Conservation (phyloP, 257 asterid species). For the Osmanthus fragrans region DNA sequence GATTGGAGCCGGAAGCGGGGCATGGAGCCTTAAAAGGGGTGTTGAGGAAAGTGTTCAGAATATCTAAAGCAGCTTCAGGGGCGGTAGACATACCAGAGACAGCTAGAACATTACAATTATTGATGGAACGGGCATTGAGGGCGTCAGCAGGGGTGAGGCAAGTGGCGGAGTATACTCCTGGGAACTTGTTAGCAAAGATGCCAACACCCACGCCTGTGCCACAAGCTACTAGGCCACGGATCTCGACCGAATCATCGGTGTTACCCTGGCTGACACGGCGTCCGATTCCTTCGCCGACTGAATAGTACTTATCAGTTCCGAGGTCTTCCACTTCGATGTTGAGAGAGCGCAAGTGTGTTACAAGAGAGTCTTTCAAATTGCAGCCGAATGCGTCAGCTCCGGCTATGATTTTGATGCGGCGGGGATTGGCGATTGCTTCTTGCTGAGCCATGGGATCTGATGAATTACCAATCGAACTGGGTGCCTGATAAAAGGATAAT, state of each 20-base stretch:
- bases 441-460: conserved; percentile 42
- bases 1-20: conserved; percentile 77
- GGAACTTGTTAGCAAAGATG: conserved; percentile 85
- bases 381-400: conserved; percentile 82
- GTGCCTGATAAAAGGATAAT: background rate
- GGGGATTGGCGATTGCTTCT: conserved; percentile 24
- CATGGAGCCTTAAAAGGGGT: conserved; percentile 82
- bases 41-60: conserved; percentile 58
- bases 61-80: conserved; percentile 50
- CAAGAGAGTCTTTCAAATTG: conserved; percentile 53
- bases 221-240: conserved; percentile 79
- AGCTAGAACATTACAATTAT: conserved; percentile 75
- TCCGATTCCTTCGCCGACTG: conserved; percentile 76
- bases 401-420: conserved; percentile 60
- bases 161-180: conserved; percentile 82
- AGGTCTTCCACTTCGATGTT: conserved; percentile 73
- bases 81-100: conserved; percentile 72
- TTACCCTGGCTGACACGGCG: conserved; percentile 66
- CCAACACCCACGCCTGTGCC: conserved; percentile 91
- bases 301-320: conserved; percentile 72
- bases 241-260: conserved; percentile 38
- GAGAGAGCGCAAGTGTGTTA: conserved; percentile 59
- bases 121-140: conserved; percentile 73
- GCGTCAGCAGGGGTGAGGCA: conserved; percentile 75
- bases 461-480: background rate